These are phyloP conservation scores for Cystobasidium pallidum DNA, from an alignment of 1,284 basidiomycete genomes.

Conservation along the genomic window DNA sequence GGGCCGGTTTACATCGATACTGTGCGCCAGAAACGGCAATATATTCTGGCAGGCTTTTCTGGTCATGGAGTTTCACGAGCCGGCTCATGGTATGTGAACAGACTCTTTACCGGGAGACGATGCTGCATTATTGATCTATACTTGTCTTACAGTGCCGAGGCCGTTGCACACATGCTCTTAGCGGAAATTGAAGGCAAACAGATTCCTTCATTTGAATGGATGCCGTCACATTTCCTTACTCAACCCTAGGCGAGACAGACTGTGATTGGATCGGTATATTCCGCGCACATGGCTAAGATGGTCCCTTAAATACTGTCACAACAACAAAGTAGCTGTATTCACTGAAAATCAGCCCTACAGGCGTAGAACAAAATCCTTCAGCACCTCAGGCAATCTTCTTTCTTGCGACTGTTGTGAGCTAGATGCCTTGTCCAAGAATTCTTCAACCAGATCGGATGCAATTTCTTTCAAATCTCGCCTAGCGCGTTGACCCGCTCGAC, in stretches of 20 bases:
- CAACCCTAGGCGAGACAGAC: background rate
- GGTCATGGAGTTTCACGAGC: slow-evolving; percentile 82
- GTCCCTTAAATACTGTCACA: background rate
- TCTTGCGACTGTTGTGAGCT: background rate
- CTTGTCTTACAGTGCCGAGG: slow-evolving; percentile 64
- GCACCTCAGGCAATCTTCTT: slow-evolving; percentile 4
- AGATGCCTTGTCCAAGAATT: slow-evolving; percentile 32
- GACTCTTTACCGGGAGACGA: slow-evolving; percentile 6
- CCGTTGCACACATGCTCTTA: slow-evolving; percentile 67
- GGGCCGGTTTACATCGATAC: slow-evolving; percentile 63
- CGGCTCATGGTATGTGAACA: slow-evolving; percentile 65
- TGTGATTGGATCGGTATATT: background rate
- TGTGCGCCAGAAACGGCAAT: slow-evolving; percentile 62
- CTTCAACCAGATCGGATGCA: slow-evolving; percentile 32
- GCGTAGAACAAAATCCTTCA: slow-evolving; percentile 23
- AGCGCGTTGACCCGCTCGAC: slow-evolving; percentile 25
- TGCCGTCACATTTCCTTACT: slow-evolving; percentile 68
- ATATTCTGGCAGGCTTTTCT: slow-evolving; percentile 71
- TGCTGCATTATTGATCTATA: slow-evolving; percentile 16
- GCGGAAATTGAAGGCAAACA: slow-evolving; percentile 61
- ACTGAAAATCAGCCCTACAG: background rate
- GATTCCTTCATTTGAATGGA: slow-evolving; percentile 66
- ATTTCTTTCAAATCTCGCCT: slow-evolving; percentile 38
- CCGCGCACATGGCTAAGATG: background rate
- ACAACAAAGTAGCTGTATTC: background rate